A percentile compares a stretch with the other conserved stretches of the same genome.
Evolutionary conservation across 306 rosid genomes (phyloP).

Genomic region (Castanea mollissima): DNA sequence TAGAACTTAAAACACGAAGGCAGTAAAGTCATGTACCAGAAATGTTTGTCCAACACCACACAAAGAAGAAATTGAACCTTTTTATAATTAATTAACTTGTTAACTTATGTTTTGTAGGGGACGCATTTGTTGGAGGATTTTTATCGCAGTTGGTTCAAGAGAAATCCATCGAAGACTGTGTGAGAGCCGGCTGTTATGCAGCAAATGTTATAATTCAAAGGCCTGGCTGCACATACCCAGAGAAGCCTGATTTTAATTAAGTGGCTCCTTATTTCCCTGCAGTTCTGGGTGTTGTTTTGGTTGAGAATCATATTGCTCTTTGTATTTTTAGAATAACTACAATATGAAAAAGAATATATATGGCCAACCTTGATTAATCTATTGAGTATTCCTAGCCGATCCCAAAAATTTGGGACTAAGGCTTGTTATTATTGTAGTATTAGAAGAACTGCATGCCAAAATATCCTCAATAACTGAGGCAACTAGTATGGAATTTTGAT

Average conservation of each 20-base stretch:
- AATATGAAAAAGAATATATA: too few species aligned
- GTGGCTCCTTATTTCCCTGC: background rate
- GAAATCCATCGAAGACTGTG: slow-evolving; percentile 77
- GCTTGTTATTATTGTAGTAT: too few species aligned
- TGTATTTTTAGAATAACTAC: background rate
- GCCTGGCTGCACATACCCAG: slow-evolving; percentile 94
- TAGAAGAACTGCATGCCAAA: background rate
- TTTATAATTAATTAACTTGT: background rate
- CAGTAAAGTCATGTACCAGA: background rate
- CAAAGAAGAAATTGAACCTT: background rate
- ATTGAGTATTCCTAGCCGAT: too few species aligned
- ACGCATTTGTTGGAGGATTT: slow-evolving; percentile 97
- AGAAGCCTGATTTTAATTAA: slow-evolving; percentile 77
- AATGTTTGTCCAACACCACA: background rate
- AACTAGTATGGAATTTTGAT: background rate
- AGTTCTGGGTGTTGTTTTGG: background rate
- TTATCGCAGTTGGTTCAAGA: slow-evolving; percentile 71
- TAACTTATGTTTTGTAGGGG: slow-evolving; percentile 49
- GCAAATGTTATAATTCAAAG: slow-evolving; percentile 85
- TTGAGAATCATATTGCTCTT: background rate
- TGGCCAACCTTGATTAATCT: too few species aligned
- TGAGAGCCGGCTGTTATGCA: slow-evolving; percentile 82
- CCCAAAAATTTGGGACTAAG: too few species aligned
- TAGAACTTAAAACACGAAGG: too few species aligned
- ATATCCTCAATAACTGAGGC: background rate